A percentile compares a stretch with the other conserved stretches of the same genome.
These are phyloP conservation scores for Nicotiana tabacum DNA, from an alignment of 257 asterid genomes.

Conservation along the genomic window DNA sequence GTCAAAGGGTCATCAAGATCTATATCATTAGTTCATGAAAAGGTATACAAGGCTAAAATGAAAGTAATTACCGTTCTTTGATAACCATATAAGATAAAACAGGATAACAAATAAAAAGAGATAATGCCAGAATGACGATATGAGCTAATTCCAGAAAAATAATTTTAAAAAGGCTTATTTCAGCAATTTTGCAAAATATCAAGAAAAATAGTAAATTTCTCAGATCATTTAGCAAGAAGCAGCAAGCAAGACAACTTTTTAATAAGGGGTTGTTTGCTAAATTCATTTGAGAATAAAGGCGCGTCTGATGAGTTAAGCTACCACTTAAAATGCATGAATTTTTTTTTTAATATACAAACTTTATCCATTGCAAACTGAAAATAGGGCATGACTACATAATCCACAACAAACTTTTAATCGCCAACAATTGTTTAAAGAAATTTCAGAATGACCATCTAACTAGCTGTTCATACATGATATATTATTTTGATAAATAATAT, in stretches of 20 bases:
- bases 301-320: neutral
- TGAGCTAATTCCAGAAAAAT: neutral
- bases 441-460: neutral
- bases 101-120: neutral
- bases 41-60: neutral
- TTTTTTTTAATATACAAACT: neutral
- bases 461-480: neutral
- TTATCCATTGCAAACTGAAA: neutral
- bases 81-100: neutral
- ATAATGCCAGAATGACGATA: neutral
- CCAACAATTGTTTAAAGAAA: neutral
- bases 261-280: neutral
- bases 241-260: neutral
- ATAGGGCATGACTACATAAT: neutral
- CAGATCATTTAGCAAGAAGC: neutral
- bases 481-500: neutral
- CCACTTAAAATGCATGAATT: neutral
- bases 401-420: neutral
- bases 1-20: neutral
- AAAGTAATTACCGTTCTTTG: neutral
- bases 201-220: neutral
- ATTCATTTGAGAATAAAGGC: neutral
- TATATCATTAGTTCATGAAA: neutral
- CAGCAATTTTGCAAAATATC: neutral
- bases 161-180: neutral